Evolutionary conservation across 164 flowering plant genomes (phyloP).

Genomic region (Vitis riparia): DNA sequence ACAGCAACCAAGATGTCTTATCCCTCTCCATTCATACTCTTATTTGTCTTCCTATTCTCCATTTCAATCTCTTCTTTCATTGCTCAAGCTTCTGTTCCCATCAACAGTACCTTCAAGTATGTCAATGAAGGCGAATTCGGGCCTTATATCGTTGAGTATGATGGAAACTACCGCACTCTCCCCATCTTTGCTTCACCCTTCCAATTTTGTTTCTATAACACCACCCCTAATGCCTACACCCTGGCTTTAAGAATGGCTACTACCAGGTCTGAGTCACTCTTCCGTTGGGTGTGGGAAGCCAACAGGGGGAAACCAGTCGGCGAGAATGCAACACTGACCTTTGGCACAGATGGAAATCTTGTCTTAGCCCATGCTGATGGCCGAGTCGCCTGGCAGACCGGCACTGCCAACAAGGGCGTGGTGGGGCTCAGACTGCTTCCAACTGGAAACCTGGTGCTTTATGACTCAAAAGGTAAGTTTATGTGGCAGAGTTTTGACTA

Average conservation of each 20-base stretch:
- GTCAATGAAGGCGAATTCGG: conserved; percentile 51
- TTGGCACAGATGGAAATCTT: conserved; percentile 51
- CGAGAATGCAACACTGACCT: conserved; percentile 40
- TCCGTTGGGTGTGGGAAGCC: conserved; percentile 63
- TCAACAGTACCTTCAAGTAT: conserved; percentile 33
- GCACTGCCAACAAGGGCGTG: conserved; percentile 55
- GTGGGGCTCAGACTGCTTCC: conserved; percentile 36
- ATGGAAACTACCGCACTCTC: conserved; percentile 29
- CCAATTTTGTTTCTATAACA: conserved; percentile 44
- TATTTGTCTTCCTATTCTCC: conserved; percentile 13
- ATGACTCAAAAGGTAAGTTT: conserved; percentile 36
- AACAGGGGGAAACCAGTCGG: conserved; percentile 49
- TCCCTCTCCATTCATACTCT: background rate
- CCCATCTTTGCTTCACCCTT: conserved; percentile 27
- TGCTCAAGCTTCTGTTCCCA: conserved; percentile 43
- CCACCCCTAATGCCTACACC: conserved; percentile 47
- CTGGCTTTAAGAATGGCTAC: conserved; percentile 41
- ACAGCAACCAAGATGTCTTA: background rate
- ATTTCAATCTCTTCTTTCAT: conserved; percentile 7
- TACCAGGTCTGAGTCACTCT: conserved; percentile 18
- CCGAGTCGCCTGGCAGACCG: conserved; percentile 50
- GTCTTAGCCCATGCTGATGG: conserved; percentile 51
- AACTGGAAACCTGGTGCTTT: conserved; percentile 54
- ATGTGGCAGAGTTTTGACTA: conserved; percentile 62
- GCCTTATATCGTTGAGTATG: conserved; percentile 37